Evolutionary conservation across 495 filamentous ascomycete species (phyloP).

Genomic region (Annulohypoxylon moriforme): DNA sequence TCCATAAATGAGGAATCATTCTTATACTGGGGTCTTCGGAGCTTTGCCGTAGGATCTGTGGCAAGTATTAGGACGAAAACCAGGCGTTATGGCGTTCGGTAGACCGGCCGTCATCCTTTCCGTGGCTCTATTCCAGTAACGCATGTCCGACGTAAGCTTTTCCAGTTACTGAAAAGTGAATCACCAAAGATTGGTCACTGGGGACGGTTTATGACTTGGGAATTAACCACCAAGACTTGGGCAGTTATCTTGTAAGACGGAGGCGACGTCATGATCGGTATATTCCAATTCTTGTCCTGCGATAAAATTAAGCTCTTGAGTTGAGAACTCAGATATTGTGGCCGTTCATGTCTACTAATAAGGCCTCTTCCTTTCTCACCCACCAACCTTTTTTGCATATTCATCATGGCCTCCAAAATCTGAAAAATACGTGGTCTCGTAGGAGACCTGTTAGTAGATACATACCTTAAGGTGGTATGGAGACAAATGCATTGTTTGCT

Average conservation of each 20-base stretch:
- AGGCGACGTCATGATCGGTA: neutral
- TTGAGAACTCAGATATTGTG: constrained; percentile 15
- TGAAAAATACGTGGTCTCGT: constrained; percentile 39
- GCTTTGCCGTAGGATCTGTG: constrained; percentile 17
- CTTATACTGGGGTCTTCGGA: constrained; percentile 26
- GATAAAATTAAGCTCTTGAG: constrained; percentile 11
- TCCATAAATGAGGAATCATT: constrained; percentile 9
- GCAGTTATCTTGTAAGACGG: constrained; percentile 7
- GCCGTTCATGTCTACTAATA: constrained; percentile 40
- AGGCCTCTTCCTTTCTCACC: constrained; percentile 24
- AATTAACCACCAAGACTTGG: neutral
- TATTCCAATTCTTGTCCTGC: constrained; percentile 14
- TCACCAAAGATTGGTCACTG: constrained; percentile 11
- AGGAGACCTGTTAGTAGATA: constrained; percentile 33
- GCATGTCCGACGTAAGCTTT: constrained; percentile 10
- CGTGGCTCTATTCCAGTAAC: constrained; percentile 3
- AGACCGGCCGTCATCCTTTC: constrained; percentile 8
- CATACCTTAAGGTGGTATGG: constrained; percentile 35
- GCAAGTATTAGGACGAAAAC: constrained; percentile 5
- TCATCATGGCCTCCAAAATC: constrained; percentile 16
- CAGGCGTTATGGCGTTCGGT: constrained; percentile 14
- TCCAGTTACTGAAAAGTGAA: neutral
- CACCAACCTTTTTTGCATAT: constrained; percentile 17
- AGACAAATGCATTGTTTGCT: constrained; percentile 32
- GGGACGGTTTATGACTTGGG: constrained; percentile 6